These are phyloP conservation scores for Mycena kentingensis DNA, from an alignment of 768 basidiomycete species.

Conservation along the genomic window DNA sequence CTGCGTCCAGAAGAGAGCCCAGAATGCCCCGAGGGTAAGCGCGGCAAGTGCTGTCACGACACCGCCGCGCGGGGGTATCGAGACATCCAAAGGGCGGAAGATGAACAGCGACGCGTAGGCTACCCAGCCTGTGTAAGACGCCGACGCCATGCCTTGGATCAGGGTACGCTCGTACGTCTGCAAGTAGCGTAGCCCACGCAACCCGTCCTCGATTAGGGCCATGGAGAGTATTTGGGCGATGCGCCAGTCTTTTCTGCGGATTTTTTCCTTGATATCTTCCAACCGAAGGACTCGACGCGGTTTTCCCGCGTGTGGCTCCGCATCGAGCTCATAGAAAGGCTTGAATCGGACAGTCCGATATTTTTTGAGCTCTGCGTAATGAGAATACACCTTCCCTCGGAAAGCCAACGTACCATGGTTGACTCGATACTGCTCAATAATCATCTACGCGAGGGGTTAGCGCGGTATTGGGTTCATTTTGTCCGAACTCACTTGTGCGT, in stretches of 20 bases:
- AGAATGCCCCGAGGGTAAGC: slow-evolving; percentile 39
- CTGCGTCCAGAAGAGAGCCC: slow-evolving; percentile 60
- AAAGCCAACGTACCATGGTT: slow-evolving; percentile 63
- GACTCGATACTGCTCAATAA: slow-evolving; percentile 74
- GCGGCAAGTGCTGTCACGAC: slow-evolving; percentile 25
- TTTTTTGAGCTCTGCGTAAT: slow-evolving; percentile 58
- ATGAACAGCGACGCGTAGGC: slow-evolving; percentile 65
- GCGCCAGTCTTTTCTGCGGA: slow-evolving; percentile 45
- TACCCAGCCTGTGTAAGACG: slow-evolving; percentile 79
- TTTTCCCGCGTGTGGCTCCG: slow-evolving; percentile 25
- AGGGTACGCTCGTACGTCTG: slow-evolving; percentile 83
- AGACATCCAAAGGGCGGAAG: slow-evolving; percentile 42
- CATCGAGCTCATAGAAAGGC: slow-evolving; percentile 56
- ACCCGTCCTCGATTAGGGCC: slow-evolving; percentile 52
- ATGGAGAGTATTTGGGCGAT: slow-evolving; percentile 52
- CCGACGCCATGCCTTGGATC: slow-evolving; percentile 66
- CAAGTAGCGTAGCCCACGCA: slow-evolving; percentile 72
- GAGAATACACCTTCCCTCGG: slow-evolving; percentile 37
- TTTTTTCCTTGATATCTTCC: slow-evolving; percentile 46
- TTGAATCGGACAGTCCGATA: slow-evolving; percentile 60
- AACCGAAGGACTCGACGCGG: slow-evolving; percentile 42
- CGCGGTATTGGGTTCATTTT: no score
- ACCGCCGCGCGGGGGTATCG: not conserved
- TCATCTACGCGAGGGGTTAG: slow-evolving; percentile 41
- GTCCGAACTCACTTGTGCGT: slow-evolving; percentile 61